These are phyloP conservation scores for Tetrahymena thermophila DNA, from an alignment of 73 alveolate genomes.

Conservation along the genomic window DNA sequence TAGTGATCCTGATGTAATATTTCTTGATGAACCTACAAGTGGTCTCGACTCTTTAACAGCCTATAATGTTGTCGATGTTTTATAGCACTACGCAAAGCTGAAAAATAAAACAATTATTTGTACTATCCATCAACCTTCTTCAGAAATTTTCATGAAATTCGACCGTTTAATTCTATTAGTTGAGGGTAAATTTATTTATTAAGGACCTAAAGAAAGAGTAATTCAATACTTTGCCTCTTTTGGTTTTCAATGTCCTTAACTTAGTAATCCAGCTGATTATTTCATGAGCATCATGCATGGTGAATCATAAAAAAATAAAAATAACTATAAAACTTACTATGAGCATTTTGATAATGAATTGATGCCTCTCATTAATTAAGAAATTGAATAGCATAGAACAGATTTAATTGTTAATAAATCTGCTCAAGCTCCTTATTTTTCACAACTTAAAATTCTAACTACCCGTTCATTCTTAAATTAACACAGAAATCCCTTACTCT, in stretches of 20 bases:
- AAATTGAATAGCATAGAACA: background rate
- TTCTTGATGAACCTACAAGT: constrained; percentile 59
- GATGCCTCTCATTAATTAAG: background rate
- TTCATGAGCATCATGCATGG: constrained; percentile 50
- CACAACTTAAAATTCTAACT: background rate
- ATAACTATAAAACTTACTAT: background rate
- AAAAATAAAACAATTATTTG: constrained; percentile 58
- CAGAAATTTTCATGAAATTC: constrained; percentile 63
- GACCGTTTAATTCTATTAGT: constrained; percentile 67
- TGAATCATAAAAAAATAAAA: background rate
- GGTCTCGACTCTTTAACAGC: constrained; percentile 57
- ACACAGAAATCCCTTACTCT: background rate
- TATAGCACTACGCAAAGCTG: constrained; percentile 5
- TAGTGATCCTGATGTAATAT: constrained; percentile 47
- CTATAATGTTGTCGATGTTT: constrained; percentile 6
- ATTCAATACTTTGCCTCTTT: constrained; percentile 52
- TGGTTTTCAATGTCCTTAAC: constrained; percentile 69
- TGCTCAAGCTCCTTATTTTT: background rate
- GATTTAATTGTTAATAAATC: background rate
- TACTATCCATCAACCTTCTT: constrained; percentile 85
- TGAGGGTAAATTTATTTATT: constrained; percentile 70
- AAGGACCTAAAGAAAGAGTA: constrained; percentile 53
- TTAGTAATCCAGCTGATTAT: constrained; percentile 73
- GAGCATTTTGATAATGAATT: background rate
- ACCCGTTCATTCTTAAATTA: background rate